Conservation (phyloP, 345 rosid genomes). For the Eutrema yunnanense region DNA sequence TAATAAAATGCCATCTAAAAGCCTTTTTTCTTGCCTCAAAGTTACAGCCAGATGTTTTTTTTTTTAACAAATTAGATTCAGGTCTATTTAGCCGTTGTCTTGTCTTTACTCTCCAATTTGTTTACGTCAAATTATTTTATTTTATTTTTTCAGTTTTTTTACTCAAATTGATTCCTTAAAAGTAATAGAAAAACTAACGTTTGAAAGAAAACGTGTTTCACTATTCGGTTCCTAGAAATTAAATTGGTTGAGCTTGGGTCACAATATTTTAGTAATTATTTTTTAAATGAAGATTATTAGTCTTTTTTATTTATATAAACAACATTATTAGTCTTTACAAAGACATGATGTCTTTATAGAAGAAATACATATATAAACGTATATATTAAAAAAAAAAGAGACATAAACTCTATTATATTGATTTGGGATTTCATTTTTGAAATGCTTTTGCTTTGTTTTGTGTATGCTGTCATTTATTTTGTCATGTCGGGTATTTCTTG, state of each 20-base stretch:
- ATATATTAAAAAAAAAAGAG: too few species aligned
- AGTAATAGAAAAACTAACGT: background rate
- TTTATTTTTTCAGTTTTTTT: background rate
- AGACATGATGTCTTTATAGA: background rate
- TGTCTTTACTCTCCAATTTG: slow-evolving; percentile 4
- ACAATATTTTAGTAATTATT: background rate
- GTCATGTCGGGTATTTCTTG: slow-evolving; percentile 3
- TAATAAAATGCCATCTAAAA: slow-evolving; percentile 21
- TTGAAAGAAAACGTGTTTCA: background rate
- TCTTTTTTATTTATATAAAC: background rate
- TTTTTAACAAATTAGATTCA: slow-evolving; percentile 11
- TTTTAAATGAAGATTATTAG: background rate
- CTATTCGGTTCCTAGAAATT: too few species aligned
- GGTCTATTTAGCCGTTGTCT: slow-evolving; percentile 16
- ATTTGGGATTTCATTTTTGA: background rate
- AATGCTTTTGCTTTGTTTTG: background rate
- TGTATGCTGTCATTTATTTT: background rate
- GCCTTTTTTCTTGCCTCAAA: slow-evolving; percentile 26
- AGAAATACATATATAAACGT: too few species aligned
- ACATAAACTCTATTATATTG: background rate
- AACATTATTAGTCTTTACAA: too few species aligned
- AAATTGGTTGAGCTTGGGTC: background rate
- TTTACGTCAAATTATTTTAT: background rate
- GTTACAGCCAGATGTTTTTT: slow-evolving; percentile 29
- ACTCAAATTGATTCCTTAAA: background rate